Evolutionary conservation across 225 moss, liverwort and hornwort species (phyloP).

Genomic region (Pleurozium schreberi): DNA sequence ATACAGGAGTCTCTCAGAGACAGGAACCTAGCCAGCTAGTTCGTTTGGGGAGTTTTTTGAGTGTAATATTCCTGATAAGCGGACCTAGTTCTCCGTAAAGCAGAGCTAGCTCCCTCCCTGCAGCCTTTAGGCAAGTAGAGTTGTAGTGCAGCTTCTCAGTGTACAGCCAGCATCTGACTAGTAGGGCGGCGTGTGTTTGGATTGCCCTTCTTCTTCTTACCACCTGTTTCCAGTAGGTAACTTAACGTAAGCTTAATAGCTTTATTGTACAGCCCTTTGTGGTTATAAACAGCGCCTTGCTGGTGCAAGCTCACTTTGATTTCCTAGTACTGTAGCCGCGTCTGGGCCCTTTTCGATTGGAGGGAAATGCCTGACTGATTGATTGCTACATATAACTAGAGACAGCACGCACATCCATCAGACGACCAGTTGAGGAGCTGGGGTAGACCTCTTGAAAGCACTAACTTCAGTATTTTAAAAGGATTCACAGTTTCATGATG

Average conservation of each 20-base stretch:
- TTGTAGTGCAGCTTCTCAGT: background rate
- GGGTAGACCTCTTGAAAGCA: background rate
- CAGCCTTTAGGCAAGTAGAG: background rate
- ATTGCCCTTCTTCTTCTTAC: background rate
- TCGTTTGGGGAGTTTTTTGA: constrained; percentile 9
- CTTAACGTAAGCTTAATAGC: too few relatives aligned
- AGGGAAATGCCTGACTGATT: too few relatives aligned
- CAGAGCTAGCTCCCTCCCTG: background rate
- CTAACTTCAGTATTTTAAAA: background rate
- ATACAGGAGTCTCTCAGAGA: constrained; percentile 8
- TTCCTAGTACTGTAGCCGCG: background rate
- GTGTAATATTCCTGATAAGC: constrained; percentile 19
- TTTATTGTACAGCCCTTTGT: constrained; percentile 18
- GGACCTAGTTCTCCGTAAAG: background rate
- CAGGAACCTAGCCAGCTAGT: background rate
- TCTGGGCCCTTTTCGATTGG: background rate
- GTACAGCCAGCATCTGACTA: background rate
- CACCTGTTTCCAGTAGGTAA: background rate
- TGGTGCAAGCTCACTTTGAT: background rate
- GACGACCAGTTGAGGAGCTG: background rate
- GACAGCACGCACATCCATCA: background rate
- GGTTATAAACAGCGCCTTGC: background rate
- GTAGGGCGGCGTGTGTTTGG: background rate
- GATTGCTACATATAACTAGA: background rate
- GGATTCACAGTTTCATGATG: background rate